phyloP scores from a whole-genome alignment of 805 yeast genomes.

The Candida insectalens region DNA sequence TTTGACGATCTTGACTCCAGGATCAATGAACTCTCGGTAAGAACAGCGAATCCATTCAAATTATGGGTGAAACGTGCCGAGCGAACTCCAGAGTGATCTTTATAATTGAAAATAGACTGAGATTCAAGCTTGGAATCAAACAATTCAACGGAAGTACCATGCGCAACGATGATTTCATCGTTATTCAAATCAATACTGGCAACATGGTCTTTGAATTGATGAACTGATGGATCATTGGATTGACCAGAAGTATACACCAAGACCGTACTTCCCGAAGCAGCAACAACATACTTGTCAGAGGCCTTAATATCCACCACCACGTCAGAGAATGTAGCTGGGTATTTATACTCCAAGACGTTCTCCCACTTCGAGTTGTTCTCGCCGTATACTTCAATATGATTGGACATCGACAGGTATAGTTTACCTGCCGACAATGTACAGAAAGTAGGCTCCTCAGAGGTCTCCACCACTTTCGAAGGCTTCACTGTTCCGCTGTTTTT shows the following conservation, averaged over 20 bases:
- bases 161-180: slow-evolving; percentile 12
- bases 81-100: slow-evolving; percentile 9
- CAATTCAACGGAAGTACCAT: slow-evolving; percentile 10
- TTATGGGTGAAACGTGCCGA: slow-evolving; percentile 11
- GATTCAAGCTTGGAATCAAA: slow-evolving; percentile 11
- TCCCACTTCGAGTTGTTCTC: not conserved
- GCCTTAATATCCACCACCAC: slow-evolving; percentile 11
- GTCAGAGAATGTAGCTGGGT: slow-evolving; percentile 3
- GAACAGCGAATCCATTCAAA: slow-evolving; percentile 13
- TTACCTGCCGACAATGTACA: not conserved
- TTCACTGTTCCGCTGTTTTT: not conserved
- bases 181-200: slow-evolving; percentile 10
- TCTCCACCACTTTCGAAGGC: not conserved
- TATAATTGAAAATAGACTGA: slow-evolving; percentile 8
- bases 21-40: slow-evolving; percentile 15
- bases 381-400: not conserved
- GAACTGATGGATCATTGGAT: too few relatives aligned
- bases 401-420: not conserved
- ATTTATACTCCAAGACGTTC: slow-evolving; percentile 1
- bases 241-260: too few relatives aligned
- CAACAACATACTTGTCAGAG: slow-evolving; percentile 8
- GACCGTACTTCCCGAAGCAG: slow-evolving; percentile 9
- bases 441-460: not conserved
- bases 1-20: slow-evolving; percentile 7
- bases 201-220: too few relatives aligned